These are phyloP conservation scores for Pilatotrama ljubarskyi DNA, from an alignment of 768 basidiomycete species.

Conservation along the genomic window DNA sequence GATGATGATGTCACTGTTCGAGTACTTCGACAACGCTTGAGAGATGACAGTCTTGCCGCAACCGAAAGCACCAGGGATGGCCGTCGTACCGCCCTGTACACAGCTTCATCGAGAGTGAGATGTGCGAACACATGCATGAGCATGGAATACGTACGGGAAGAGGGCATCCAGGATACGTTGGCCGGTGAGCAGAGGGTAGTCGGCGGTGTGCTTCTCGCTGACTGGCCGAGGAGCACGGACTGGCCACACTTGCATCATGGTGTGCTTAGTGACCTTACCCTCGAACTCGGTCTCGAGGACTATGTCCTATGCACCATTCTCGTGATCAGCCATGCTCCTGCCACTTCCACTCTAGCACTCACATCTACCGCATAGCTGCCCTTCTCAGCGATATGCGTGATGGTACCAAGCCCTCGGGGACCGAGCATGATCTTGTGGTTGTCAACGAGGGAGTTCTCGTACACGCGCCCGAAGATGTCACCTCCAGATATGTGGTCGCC, in stretches of 20 bases:
- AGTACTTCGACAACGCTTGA: constrained; percentile 96
- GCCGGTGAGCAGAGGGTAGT: constrained; percentile 90
- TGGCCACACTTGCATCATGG: constrained; percentile 98
- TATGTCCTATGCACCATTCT: constrained; percentile 60
- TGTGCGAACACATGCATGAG: background rate
- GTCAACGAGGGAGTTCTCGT: constrained; percentile 95
- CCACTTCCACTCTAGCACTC: constrained; percentile 26
- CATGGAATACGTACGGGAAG: constrained; percentile 71
- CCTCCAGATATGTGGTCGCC: constrained; percentile 98
- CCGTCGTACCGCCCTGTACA: constrained; percentile 94
- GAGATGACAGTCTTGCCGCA: constrained; percentile 99
- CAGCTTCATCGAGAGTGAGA: constrained; percentile 50
- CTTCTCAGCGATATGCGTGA: constrained; percentile 91
- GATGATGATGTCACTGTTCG: constrained; percentile 98
- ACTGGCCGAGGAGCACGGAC: constrained; percentile 97
- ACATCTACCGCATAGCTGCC: constrained; percentile 92
- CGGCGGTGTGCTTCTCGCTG: constrained; percentile 91
- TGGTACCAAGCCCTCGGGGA: constrained; percentile 92
- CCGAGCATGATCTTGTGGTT: constrained; percentile 97
- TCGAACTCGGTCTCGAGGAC: constrained; percentile 98
- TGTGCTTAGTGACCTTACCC: constrained; percentile 89
- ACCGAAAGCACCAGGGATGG: constrained; percentile 98
- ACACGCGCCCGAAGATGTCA: constrained; percentile 93
- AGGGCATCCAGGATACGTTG: constrained; percentile 96
- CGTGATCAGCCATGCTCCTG: background rate